These are phyloP conservation scores for Wickerhamomyces queroliae DNA, from an alignment of 805 yeast species.

Conservation along the genomic window DNA sequence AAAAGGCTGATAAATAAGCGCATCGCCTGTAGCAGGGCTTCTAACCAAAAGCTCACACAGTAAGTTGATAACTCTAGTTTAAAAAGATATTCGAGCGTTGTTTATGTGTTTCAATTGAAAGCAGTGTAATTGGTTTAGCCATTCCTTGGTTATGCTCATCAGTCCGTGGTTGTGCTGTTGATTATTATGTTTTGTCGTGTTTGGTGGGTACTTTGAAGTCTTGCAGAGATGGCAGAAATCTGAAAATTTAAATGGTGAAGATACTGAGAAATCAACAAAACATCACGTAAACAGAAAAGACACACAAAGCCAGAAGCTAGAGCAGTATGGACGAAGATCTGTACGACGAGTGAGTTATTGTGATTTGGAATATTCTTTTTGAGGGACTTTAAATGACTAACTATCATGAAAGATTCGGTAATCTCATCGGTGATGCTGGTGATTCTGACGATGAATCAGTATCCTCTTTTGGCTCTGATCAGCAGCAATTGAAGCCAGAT, in stretches of 20 bases:
- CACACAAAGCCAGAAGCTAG: not conserved
- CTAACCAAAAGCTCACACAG: too few species aligned
- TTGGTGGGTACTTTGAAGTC: not conserved
- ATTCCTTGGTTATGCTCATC: not conserved
- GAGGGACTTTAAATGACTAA: too few species aligned
- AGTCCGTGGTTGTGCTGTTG: not conserved
- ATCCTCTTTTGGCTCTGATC: slow-evolving; percentile 9
- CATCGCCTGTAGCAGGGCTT: too few species aligned
- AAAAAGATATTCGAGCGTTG: too few species aligned
- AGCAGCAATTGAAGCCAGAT: slow-evolving; percentile 3
- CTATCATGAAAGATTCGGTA: slow-evolving; percentile 45
- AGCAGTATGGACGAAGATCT: slow-evolving; percentile 53
- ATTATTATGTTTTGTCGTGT: not conserved
- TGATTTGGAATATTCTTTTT: not conserved
- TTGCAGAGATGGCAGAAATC: not conserved
- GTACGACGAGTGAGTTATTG: slow-evolving; percentile 60
- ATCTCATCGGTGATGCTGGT: slow-evolving; percentile 47
- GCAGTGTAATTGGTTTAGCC: not conserved
- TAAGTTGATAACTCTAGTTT: too few species aligned
- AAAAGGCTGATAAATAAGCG: too few species aligned
- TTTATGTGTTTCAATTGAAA: too few species aligned
- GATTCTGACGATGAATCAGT: slow-evolving; percentile 39
- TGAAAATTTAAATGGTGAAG: not conserved
- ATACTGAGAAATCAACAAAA: not conserved
- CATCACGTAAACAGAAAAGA: not conserved